phyloP scores from a whole-genome alignment of 176 grass and related monocot genomes.

The Zoysia japonica region DNA sequence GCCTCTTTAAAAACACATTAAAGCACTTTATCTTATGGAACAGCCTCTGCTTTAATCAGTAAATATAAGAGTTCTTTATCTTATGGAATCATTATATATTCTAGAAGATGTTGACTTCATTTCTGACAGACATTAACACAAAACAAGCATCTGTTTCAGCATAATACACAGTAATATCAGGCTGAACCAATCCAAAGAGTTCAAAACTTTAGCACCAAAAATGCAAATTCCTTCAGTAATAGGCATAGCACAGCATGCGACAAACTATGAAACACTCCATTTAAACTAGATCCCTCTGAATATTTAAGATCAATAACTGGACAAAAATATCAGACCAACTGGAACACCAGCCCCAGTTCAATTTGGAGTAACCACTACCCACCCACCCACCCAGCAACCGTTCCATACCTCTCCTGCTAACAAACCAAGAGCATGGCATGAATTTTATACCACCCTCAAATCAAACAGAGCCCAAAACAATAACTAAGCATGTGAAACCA shows the following conservation, averaged over 20 bases:
- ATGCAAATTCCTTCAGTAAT: background rate
- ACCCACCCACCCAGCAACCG: background rate
- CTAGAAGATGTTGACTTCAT: background rate
- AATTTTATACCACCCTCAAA: conserved; percentile 15
- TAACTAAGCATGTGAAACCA: background rate
- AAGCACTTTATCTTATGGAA: background rate
- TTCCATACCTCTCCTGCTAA: conserved; percentile 20
- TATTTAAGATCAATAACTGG: background rate
- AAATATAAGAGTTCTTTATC: background rate
- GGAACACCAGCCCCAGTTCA: background rate
- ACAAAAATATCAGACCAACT: background rate
- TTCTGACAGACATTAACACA: background rate
- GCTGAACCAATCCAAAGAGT: background rate
- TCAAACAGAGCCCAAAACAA: background rate
- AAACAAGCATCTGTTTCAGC: background rate
- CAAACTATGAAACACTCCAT: background rate
- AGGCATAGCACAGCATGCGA: background rate
- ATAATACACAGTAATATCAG: background rate
- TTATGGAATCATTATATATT: background rate
- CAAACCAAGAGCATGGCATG: background rate
- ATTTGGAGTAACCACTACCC: background rate
- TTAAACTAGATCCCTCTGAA: background rate
- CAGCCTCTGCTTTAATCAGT: background rate
- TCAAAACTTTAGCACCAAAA: background rate
- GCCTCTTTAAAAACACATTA: background rate